Conservation (phyloP, 768 basidiomycete genomes). For the Collybia sp. region DNA sequence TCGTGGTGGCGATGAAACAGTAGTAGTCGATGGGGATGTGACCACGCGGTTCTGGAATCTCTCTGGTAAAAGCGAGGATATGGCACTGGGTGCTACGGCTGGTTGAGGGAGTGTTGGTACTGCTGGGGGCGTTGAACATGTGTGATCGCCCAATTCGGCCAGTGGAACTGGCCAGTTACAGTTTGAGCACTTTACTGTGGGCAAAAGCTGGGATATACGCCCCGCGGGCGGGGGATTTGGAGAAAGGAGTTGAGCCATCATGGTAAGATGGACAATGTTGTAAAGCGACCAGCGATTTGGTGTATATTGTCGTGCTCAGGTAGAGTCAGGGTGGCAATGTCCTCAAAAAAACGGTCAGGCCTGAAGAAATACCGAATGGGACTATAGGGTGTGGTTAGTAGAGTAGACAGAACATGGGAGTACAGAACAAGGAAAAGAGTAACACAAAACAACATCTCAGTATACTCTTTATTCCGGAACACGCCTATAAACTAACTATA, state of each 20-base stretch:
- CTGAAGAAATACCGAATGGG: too few species aligned
- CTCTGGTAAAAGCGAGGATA: constrained; percentile 42
- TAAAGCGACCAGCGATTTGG: not conserved
- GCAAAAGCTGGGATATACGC: constrained; percentile 72
- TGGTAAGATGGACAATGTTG: constrained; percentile 3
- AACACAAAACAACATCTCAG: too few species aligned
- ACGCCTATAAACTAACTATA: too few species aligned
- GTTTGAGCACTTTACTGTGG: constrained; percentile 80
- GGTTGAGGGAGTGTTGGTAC: constrained; percentile 36
- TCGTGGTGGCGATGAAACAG: constrained; percentile 8
- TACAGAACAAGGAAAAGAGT: too few species aligned
- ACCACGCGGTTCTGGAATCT: constrained; percentile 43
- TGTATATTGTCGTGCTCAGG: too few species aligned
- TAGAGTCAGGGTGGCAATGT: too few species aligned
- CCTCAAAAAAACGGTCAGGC: too few species aligned
- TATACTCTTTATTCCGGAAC: too few species aligned
- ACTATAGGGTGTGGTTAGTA: too few species aligned
- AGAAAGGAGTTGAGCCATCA: constrained; percentile 26
- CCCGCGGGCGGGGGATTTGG: constrained; percentile 20
- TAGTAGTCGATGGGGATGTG: constrained; percentile 8
- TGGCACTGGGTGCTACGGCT: constrained; percentile 32
- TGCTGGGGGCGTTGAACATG: constrained; percentile 53
- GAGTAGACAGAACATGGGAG: too few species aligned
- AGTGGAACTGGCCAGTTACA: constrained; percentile 72
- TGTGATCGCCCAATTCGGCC: constrained; percentile 70